phyloP scores from a whole-genome alignment of 345 rosid species.

The Dovyalis caffra region DNA sequence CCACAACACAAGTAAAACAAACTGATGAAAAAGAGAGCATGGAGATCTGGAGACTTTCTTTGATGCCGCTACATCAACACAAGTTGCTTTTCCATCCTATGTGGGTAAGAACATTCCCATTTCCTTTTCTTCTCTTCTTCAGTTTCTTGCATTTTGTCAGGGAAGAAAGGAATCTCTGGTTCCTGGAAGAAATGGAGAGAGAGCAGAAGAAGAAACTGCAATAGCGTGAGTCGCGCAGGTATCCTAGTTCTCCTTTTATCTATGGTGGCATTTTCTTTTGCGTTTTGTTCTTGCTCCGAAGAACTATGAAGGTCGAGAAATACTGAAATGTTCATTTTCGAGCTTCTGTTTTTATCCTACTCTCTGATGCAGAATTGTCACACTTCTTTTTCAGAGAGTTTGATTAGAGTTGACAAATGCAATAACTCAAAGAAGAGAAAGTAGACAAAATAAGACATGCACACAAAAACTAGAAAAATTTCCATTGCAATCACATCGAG shows the following conservation, averaged over 20 bases:
- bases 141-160: conserved; percentile 1
- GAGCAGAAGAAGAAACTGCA: background rate
- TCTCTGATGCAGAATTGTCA: conserved; percentile 15
- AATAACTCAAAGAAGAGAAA: conserved; percentile 6
- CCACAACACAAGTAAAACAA: conserved; percentile 1
- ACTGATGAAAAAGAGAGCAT: conserved; percentile 14
- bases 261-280: background rate
- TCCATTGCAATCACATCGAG: conserved; percentile 42
- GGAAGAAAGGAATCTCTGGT: background rate
- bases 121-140: background rate
- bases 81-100: conserved; percentile 1
- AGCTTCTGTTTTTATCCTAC: conserved; percentile 9
- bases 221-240: background rate
- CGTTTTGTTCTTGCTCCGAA: background rate
- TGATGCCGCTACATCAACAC: conserved; percentile 7
- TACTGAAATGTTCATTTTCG: background rate
- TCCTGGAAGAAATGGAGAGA: background rate
- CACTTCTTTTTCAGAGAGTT: background rate
- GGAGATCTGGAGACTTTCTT: background rate
- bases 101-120: conserved; percentile 21
- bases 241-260: background rate
- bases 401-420: conserved; percentile 7
- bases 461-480: conserved; percentile 54
- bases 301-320: background rate
- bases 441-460: conserved; percentile 21